These are phyloP conservation scores for Deuterostichococcus epilithicus DNA, from an alignment of 139 green algal genomes.

Conservation along the genomic window DNA sequence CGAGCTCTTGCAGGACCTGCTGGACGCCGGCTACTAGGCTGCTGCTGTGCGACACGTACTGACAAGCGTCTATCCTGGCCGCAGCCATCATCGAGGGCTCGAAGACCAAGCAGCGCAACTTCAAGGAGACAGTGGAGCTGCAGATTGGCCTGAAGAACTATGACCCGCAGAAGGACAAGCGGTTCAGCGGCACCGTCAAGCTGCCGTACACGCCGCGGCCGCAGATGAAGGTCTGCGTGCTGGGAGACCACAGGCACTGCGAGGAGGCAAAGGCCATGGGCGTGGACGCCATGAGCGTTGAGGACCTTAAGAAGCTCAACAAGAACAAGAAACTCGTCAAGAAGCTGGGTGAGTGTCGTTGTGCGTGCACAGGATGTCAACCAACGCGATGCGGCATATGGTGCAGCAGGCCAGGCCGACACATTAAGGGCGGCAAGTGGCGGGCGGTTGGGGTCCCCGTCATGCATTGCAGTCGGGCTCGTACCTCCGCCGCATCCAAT, in stretches of 20 bases:
- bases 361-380: too few species aligned
- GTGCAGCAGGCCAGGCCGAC: too few species aligned
- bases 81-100: slow-evolving; percentile 71
- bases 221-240: slow-evolving; percentile 93
- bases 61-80: not conserved
- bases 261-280: slow-evolving; percentile 84
- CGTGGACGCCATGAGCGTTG: slow-evolving; percentile 89
- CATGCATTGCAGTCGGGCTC: too few species aligned
- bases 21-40: too few species aligned
- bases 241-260: slow-evolving; percentile 98
- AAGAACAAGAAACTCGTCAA: slow-evolving; percentile 99
- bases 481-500: too few species aligned
- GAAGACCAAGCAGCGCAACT: slow-evolving; percentile 93
- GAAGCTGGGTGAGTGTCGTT: slow-evolving; percentile 79
- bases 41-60: not conserved
- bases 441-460: too few species aligned
- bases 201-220: slow-evolving; percentile 94
- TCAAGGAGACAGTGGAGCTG: slow-evolving; percentile 98
- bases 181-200: slow-evolving; percentile 97
- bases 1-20: not conserved
- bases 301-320: slow-evolving; percentile 99
- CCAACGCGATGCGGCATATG: not conserved
- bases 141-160: slow-evolving; percentile 99
- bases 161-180: slow-evolving; percentile 99
- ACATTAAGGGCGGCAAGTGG: too few species aligned